Base-by-base conservation (phyloP, 2,329 filamentous ascomycete species). In the Berkeleyomyces basicola region DNA sequence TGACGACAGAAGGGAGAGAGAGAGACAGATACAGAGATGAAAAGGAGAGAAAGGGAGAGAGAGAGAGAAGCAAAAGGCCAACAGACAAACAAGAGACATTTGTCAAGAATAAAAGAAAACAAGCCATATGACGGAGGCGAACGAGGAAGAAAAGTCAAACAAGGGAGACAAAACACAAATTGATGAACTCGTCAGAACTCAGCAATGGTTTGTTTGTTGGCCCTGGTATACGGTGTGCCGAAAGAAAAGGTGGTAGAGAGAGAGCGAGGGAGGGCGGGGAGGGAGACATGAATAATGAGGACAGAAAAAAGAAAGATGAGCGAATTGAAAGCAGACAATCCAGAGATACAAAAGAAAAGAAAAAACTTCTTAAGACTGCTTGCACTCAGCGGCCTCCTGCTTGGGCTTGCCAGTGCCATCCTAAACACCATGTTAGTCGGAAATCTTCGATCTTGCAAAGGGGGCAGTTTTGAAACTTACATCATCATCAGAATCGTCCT, bases 321-420 rank as follows among this genome's bases (percentile, higher is more conserved):
- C 14, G 49, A 63, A 61, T 42, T 39, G 37, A 57, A 47, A 31
- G 43, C 31, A 49, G 40, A 51, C 23, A 51, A 16, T 14, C 42
- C 23, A 33, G 47, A 61, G 14, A 40, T 58, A 46, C 33, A 51
- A 59, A 31, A 23, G 4, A 49, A 39, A 7, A n/a, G n/a, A 58
- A 44, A 44, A 59, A 36, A 36, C 59, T 55, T 59, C 76, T 80
- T 83, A 95, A 78, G 88, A 95, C 78, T 95, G 90, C 82, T 96
- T 96, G 84, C 90, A 96, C 79, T 96, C 90, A 68, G 90, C 88
- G 68, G 90, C 85, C 77, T 95, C 90, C 77, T 93, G 90, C 81
- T 95, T 95, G 64, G 90, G 90, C 81, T 92, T 95, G 69, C 87
- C 85, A 67, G 83, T 84, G 72, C 91, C 89, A 72, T 95, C 88